These are phyloP conservation scores for Davidsoniella australis DNA, from an alignment of 2,329 filamentous ascomycete genomes.

Conservation along the genomic window DNA sequence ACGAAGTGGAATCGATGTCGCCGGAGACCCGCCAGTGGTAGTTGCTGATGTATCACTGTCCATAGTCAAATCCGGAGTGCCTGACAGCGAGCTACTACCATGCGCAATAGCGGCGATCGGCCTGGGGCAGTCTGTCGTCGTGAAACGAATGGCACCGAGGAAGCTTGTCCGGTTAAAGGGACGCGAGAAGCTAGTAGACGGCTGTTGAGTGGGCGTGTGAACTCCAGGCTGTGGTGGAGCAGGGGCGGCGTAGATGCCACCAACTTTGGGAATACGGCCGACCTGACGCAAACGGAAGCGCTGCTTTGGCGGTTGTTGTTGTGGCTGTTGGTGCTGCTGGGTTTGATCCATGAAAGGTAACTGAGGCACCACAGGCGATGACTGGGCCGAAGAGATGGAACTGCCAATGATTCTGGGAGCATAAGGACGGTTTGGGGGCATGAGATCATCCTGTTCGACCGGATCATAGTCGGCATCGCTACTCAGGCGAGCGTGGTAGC, in stretches of 20 bases:
- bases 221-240: background rate
- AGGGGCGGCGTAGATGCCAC: slow-evolving; percentile 40
- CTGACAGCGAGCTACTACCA: background rate
- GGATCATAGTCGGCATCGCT: background rate
- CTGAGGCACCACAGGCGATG: slow-evolving; percentile 3
- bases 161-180: slow-evolving; percentile 50
- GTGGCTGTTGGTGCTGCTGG: too few species aligned
- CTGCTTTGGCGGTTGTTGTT: background rate
- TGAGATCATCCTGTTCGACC: background rate
- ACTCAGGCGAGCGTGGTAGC: background rate
- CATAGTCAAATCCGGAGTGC: slow-evolving; percentile 23
- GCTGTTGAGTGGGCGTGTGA: slow-evolving; percentile 17
- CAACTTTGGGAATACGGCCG: slow-evolving; percentile 68
- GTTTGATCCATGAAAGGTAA: background rate
- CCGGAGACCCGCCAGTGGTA: slow-evolving; percentile 24
- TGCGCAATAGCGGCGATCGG: background rate
- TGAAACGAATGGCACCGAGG: slow-evolving; percentile 18
- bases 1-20: slow-evolving; percentile 22
- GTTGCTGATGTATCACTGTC: slow-evolving; percentile 28
- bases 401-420: background rate
- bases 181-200: slow-evolving; percentile 68
- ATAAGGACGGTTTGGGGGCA: background rate
- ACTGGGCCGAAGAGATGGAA: background rate
- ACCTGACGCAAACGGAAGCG: slow-evolving; percentile 58
- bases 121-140: slow-evolving; percentile 12